Evolutionary conservation across 345 rosid species (phyloP).

Genomic region (Melaleuca alternifolia): DNA sequence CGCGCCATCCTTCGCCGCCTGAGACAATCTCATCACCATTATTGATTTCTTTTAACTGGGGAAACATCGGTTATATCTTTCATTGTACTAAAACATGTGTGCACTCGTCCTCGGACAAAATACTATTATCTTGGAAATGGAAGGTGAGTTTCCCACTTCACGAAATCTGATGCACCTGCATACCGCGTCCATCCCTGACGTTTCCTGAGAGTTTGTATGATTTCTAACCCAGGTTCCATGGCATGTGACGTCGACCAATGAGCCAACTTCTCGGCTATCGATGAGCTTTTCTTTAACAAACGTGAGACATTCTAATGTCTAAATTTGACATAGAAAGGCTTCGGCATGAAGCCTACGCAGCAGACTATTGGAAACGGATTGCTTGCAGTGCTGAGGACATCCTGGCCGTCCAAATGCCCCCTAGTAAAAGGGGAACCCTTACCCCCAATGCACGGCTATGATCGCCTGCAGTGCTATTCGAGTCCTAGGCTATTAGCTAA

Average conservation of each 20-base stretch:
- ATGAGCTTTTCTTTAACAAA: background rate
- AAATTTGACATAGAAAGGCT: background rate
- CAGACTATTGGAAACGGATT: too few relatives aligned
- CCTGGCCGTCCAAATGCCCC: too few relatives aligned
- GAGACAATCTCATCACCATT: background rate
- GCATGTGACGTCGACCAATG: background rate
- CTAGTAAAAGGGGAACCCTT: too few relatives aligned
- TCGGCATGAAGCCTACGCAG: too few relatives aligned
- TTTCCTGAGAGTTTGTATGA: background rate
- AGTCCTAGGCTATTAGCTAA: background rate
- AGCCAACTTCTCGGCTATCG: background rate
- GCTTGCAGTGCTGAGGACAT: too few relatives aligned
- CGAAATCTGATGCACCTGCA: background rate
- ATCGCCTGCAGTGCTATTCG: too few relatives aligned
- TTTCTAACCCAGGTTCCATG: background rate
- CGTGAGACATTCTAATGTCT: background rate
- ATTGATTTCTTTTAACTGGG: background rate
- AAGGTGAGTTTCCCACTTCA: background rate
- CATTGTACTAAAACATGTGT: background rate
- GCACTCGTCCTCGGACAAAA: background rate
- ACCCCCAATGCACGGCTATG: too few relatives aligned
- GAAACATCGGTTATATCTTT: background rate
- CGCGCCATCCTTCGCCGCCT: background rate
- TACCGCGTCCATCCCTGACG: fast-evolving
- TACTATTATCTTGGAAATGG: background rate